Conservation (phyloP, 2,329 filamentous ascomycete genomes). For the Albifimbria verrucaria region DNA sequence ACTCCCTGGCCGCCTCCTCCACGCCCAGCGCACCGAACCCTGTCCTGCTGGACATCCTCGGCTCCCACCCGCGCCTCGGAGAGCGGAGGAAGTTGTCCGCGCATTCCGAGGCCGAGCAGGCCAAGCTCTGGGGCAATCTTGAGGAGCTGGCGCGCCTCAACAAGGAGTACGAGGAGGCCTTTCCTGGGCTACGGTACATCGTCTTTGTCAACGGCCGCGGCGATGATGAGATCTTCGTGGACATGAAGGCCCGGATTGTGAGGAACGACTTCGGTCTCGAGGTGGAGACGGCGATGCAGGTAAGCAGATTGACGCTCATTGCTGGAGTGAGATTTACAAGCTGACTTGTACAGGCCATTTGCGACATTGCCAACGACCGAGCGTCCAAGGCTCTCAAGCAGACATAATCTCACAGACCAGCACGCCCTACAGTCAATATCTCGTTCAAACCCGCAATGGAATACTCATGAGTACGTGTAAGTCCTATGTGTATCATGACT, state of each 20-base stretch:
- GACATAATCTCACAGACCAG: constrained; percentile 3
- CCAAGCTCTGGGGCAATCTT: constrained; percentile 61
- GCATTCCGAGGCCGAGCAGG: constrained; percentile 79
- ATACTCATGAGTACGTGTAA: no score
- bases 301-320: constrained; percentile 33
- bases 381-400: constrained; percentile 55
- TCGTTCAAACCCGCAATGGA: no score
- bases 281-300: constrained; percentile 70
- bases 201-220: constrained; percentile 86
- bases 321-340: not conserved
- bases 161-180: constrained; percentile 71
- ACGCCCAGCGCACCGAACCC: constrained; percentile 38
- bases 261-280: constrained; percentile 64
- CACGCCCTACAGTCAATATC: no score
- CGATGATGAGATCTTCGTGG: constrained; percentile 70
- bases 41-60: constrained; percentile 69
- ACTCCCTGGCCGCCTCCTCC: constrained; percentile 52
- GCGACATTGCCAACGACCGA: constrained; percentile 81
- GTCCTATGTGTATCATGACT: no score
- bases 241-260: constrained; percentile 74
- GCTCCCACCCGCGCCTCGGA: constrained; percentile 79
- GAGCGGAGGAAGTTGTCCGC: constrained; percentile 78
- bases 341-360: constrained; percentile 69
- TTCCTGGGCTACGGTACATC: constrained; percentile 83
- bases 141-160: constrained; percentile 68